These are phyloP conservation scores for Colletotrichum sp. DNA, from an alignment of 2,329 filamentous ascomycete genomes.

Conservation along the genomic window DNA sequence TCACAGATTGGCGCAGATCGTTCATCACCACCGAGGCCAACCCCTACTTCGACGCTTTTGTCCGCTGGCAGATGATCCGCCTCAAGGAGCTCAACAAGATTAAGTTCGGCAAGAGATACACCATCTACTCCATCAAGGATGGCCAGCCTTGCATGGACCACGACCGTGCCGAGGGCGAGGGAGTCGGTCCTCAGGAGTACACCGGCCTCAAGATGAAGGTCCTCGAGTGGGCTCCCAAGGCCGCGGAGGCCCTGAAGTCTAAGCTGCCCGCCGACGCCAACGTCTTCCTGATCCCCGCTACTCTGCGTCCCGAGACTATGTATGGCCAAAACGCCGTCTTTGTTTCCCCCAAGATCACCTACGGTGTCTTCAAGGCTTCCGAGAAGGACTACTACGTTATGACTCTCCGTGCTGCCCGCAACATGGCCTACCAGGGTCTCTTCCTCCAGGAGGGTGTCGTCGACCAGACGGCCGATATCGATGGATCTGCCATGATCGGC, in stretches of 20 bases:
- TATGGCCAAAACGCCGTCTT: conserved; percentile 98
- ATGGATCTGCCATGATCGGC: conserved; percentile 82
- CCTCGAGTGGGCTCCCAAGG: conserved; percentile 83
- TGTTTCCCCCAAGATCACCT: conserved; percentile 86
- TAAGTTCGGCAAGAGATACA: conserved; percentile 91
- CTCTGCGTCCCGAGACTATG: conserved; percentile 96
- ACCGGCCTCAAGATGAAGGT: conserved; percentile 91
- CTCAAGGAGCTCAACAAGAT: conserved; percentile 91
- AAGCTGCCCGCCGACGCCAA: conserved; percentile 81
- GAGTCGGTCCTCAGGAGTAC: conserved; percentile 55
- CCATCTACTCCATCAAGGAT: conserved; percentile 83
- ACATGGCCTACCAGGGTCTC: conserved; percentile 94
- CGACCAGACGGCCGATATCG: conserved; percentile 75
- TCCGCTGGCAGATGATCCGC: conserved; percentile 96
- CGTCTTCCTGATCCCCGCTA: conserved; percentile 90
- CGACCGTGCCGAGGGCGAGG: conserved; percentile 51
- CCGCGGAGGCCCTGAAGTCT: conserved; percentile 72
- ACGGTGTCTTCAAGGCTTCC: conserved; percentile 84
- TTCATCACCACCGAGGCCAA: conserved; percentile 92
- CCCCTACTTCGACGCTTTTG: conserved; percentile 90
- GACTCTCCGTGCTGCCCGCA: conserved; percentile 85
- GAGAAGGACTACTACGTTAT: conserved; percentile 84
- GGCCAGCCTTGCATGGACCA: conserved; percentile 53
- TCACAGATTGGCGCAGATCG: conserved; percentile 25
- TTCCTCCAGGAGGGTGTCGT: conserved; percentile 80